Base-by-base conservation (phyloP, 208 protist species). In the Tritrichomonas musculus region DNA sequence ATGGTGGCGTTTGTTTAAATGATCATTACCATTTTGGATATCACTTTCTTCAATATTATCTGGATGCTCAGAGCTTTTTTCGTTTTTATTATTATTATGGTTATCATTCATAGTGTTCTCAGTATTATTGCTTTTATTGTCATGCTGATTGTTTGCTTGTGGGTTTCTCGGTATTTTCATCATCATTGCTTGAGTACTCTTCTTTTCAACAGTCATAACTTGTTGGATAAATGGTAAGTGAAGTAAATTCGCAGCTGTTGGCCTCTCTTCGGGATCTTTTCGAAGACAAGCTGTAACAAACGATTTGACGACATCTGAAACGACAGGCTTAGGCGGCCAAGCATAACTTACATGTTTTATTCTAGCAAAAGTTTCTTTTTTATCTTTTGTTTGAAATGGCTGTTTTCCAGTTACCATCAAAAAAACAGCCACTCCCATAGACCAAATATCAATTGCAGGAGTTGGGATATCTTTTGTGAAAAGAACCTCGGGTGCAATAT, bases 391-490 rank as follows among this genome's bases (percentile, higher is more conserved):
- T 8, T 72, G 22, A n/a, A 72, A 72, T n/a, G 64, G 64, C 27
- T 72, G 64, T 8, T n/a, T 20, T 8, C 64, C 64, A 72, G 27
- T 33, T 8, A 72, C 17, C 64, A 72, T 72, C 27, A 72, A 4
- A 72, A 33, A 72, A 72, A 72, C 64, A 72, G 64, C 13, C 9
- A 72, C 64, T 8, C 64, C 64, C 13, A 72, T 72, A n/a, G 64
- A 20, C 64, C 64, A 72, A n/a, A n/a, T 72, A n/a, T 72, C 64
- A 9, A 99, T 98, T 94, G 99, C 97, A 94, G 96, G 98, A 92
- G 96, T 97, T 96, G 99, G 98, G 27, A 39, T 53, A 44, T 44
- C 33, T 20, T 39, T 39, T 22, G 53, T 22, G 17, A 60, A 60
- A 57, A 94, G 27, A 33, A 94, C 69, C 44, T 94, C 93, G 17